Evolutionary conservation across 2,329 filamentous ascomycete genomes (phyloP).

Genomic region (Sporothrix variecibatus): DNA sequence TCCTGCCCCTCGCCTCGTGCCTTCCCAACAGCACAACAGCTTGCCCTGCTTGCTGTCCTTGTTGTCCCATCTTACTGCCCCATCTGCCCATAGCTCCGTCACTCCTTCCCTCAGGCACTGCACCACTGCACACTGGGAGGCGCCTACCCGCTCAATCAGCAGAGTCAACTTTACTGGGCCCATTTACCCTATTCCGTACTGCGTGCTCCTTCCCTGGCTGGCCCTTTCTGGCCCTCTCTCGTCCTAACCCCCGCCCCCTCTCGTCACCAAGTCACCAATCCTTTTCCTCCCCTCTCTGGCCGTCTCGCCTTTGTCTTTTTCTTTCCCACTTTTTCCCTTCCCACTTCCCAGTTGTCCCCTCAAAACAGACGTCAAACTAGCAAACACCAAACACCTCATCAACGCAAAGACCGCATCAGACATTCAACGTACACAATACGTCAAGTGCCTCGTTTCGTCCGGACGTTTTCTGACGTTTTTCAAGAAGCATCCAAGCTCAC

Average conservation of each 20-base stretch:
- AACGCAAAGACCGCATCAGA: background rate
- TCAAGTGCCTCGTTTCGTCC: constrained; percentile 5
- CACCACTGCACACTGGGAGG: background rate
- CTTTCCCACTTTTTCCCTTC: constrained; percentile 22
- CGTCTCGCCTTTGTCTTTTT: constrained; percentile 16
- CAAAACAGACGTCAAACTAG: constrained; percentile 21
- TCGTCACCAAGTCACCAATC: constrained; percentile 29
- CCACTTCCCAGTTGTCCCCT: constrained; percentile 19
- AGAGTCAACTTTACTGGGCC: constrained; percentile 5
- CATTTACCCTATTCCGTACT: constrained; percentile 9
- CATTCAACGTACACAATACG: background rate
- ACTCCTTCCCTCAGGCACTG: constrained; percentile 12
- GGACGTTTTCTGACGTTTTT: background rate
- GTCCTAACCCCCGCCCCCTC: constrained; percentile 27
- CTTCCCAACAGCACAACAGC: background rate
- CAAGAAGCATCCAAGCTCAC: background rate
- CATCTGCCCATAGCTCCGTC: constrained; percentile 20
- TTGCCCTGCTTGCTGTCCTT: background rate
- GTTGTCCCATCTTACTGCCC: background rate
- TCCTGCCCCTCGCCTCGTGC: background rate
- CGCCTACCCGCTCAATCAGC: constrained; percentile 13
- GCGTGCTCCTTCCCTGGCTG: background rate
- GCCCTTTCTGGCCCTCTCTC: background rate
- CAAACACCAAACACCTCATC: constrained; percentile 15
- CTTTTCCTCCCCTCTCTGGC: constrained; percentile 21